Evolutionary conservation across 225 moss, liverwort and hornwort genomes (phyloP), one percentile per base, ranked within the genome.

Genomic region (Ulota crispa): DNA sequence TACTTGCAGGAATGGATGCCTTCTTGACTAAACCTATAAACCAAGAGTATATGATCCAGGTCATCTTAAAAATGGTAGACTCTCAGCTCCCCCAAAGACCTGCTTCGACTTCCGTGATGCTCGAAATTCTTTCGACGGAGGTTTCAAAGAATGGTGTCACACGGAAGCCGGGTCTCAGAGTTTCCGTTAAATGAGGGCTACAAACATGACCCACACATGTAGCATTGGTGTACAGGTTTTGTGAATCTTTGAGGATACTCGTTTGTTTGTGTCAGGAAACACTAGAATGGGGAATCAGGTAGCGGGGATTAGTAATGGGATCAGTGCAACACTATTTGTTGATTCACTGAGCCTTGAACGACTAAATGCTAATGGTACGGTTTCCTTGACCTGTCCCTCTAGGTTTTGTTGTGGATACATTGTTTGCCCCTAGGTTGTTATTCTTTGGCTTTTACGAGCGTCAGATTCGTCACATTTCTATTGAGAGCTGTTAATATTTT

Each of bases 1-100:
- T 90, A 26, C 68, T 76, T 72, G 93, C 92, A n/a, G 94, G 94
- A 75, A 94, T 94, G 94, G 94, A 94, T 68, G 94, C 93, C 11
- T 94, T 94, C 68, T 59, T 94, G 27, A 93, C 90, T 6, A 94
- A 94, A 79, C 93, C 94, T 37, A 94, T 94, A 54, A 83, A 93
- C 37, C 91, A 93, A 85, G 94, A 92, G 2, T 85, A 90, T 56
- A 86, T 94, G 91, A 82, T 90, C 31, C 86, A 92, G 27, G 86
- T 93, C 27, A 90, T 94, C 47, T 83, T 92, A 34, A 42, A 83
- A 64, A 75, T 78, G 50, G 68, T 86, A 45, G 73, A 75, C 30
- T 70, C 92, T 72, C 78, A 77, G 70, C 30, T 61, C 21, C 78
- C 83, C 10, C 62, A 75, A 36, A 81, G 56, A 54, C 36, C 75